These are phyloP conservation scores for Tetracladium setigerum DNA, from an alignment of 495 filamentous ascomycete genomes.

Conservation along the genomic window DNA sequence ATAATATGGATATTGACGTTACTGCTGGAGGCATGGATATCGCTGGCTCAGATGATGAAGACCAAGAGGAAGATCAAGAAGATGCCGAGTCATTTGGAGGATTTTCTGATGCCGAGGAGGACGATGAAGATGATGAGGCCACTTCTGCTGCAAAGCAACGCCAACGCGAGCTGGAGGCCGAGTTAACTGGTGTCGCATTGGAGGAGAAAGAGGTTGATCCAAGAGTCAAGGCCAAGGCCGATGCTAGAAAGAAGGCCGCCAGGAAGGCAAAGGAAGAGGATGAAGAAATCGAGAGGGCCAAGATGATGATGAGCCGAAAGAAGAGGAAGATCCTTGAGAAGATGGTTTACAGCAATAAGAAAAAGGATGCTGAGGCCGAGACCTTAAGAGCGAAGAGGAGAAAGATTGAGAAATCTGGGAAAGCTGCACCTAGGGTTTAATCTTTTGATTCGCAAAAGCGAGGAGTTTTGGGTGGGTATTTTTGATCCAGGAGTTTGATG, in stretches of 20 bases:
- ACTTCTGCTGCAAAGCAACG: slow-evolving; percentile 47
- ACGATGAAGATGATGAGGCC: slow-evolving; percentile 41
- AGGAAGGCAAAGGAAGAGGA: slow-evolving; percentile 67
- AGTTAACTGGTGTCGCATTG: slow-evolving; percentile 52
- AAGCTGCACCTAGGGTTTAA: slow-evolving; percentile 13
- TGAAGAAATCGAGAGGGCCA: slow-evolving; percentile 76
- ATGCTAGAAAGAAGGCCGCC: slow-evolving; percentile 59
- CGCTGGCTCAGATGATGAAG: slow-evolving; percentile 38
- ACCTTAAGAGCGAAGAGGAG: slow-evolving; percentile 77
- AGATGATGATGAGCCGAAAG: slow-evolving; percentile 90
- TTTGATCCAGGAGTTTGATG: too few species aligned
- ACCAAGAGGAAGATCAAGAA: slow-evolving; percentile 27
- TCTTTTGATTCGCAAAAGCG: slow-evolving; percentile 1
- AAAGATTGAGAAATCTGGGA: slow-evolving; percentile 64
- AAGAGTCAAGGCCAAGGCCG: slow-evolving; percentile 51
- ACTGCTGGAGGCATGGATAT: slow-evolving; percentile 29
- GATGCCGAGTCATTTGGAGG: slow-evolving; percentile 33
- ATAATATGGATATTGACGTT: slow-evolving; percentile 32
- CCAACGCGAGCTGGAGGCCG: slow-evolving; percentile 88
- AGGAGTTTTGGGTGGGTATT: slow-evolving; percentile 1
- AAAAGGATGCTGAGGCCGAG: slow-evolving; percentile 68
- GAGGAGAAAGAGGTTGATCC: slow-evolving; percentile 34
- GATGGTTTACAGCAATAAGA: slow-evolving; percentile 84
- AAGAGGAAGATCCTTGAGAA: slow-evolving; percentile 86
- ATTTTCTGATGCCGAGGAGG: slow-evolving; percentile 37